phyloP scores from a whole-genome alignment of 1,139 yeast genomes.

The Pichia sp. region DNA sequence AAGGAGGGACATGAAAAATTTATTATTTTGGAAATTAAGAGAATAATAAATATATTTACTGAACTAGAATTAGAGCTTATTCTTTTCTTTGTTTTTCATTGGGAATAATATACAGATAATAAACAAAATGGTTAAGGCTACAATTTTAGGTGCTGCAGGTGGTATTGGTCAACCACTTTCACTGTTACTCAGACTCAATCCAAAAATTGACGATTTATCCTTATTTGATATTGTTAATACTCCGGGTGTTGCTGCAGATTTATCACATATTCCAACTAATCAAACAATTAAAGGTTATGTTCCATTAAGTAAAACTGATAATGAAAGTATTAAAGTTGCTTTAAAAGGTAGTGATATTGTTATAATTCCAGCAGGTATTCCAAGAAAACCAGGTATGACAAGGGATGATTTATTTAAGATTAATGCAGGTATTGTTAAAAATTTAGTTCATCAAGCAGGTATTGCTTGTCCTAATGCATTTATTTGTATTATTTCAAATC shows the following conservation, averaged over 20 bases:
- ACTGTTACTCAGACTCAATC: constrained; percentile 53
- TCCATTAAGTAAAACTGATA: constrained; percentile 45
- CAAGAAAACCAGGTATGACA: constrained; percentile 77
- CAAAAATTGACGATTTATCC: constrained; percentile 48
- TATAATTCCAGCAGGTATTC: constrained; percentile 65
- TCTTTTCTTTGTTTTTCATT: neutral
- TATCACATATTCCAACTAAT: constrained; percentile 64
- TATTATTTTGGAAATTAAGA: too few relatives aligned
- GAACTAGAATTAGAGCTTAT: too few relatives aligned
- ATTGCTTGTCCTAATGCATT: constrained; percentile 55
- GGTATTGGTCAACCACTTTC: constrained; percentile 79
- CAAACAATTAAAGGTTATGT: constrained; percentile 51
- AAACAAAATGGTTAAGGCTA: constrained; percentile 43
- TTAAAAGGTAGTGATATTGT: constrained; percentile 53
- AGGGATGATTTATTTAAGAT: constrained; percentile 71
- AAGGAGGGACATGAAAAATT: too few relatives aligned
- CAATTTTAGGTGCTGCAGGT: constrained; percentile 76
- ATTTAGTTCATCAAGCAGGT: constrained; percentile 55
- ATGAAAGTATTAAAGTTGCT: constrained; percentile 33
- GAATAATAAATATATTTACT: too few relatives aligned
- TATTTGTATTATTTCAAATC: constrained; percentile 64
- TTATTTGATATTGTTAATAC: constrained; percentile 65
- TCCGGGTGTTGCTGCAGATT: constrained; percentile 67
- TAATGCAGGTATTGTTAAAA: constrained; percentile 63
- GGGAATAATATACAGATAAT: neutral